Evolutionary conservation across 2,329 filamentous ascomycete genomes (phyloP), one percentile per base, ranked within the genome.

Genomic region (Atkinsonella hypoxylon): DNA sequence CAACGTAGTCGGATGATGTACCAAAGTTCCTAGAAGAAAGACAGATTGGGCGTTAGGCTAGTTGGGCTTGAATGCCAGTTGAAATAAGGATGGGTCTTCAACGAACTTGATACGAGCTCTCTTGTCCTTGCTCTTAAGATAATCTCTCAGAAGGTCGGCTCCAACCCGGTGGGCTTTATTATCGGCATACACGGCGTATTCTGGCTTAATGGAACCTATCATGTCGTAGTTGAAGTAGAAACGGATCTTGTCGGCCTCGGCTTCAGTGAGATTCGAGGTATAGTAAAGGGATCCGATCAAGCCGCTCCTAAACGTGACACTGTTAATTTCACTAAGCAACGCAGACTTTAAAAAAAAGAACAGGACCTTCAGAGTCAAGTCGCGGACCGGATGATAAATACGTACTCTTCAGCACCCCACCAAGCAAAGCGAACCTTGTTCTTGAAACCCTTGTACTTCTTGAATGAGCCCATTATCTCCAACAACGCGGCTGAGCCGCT

Each of bases 191-290:
- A 74, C 64, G 49, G 58, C 59, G 57, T 65, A 73, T 40, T 59
- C 55, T 11, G 71, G 67, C n/a, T 61, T 57, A 3, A 64, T 62
- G 15, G 70, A 73, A n/a, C 67, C 71, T 51, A 85, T 82, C 83
- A 86, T 86, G 65, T 86, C 82, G 59, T 82, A 84, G 68, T 86
- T 83, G 62, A 85, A 77, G 68, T 84, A 83, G 32, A 85, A 78
- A 2, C 75, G 72, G 58, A 86, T 79, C 64, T 79, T 81, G 53
- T 76, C 68, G 0, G 65, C 64, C 43, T 72, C 68, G 1, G 61
- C 59, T 20, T 63, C 57, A 11, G 63, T 59, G 30, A 73, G 63
- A 7, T 62, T 59, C 13, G 60, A 51, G 1, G 62, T 66, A 51
- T 72, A 73, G 61, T 70, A 62, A 18, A 67, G 57, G 6, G 70